Evolutionary conservation across 305 asterid genomes (phyloP), one percentile per base, ranked within the genome.

Genomic region (Fraxinus baroniana): DNA sequence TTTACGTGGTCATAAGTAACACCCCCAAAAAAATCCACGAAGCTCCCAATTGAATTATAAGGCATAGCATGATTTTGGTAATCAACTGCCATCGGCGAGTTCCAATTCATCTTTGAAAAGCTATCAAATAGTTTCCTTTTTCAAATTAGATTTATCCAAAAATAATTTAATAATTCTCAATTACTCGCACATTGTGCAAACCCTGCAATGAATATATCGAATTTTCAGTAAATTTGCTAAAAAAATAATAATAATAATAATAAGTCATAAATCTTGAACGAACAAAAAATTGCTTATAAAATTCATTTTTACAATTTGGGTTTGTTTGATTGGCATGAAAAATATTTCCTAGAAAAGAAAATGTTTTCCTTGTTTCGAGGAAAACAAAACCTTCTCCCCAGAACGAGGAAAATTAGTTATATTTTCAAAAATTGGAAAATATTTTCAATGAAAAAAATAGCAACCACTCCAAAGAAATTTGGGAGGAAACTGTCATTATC

Each of bases 21-120:
- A 77, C 95, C 97, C 79, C 97, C 98, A 78, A 94, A 93, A 84
- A 94, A 94, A 89, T 93, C 98, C 80, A 94, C 93, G 83, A 93
- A 93, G 85, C 97, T 92, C 79, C 95, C 98, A 74, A 90, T 89
- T 57, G 97, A 94, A 83, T 90, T 92, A 78, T 93, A 94, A n/a
- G 98, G 97, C 94, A 83, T 79, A 71, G 90, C 91, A 74, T 90
- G 88, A 85, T 88, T 90, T 77, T 91, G 86, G 83, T 91, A 91
- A 68, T 90, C 91, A 87, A 86, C 86, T 79, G 91, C 97, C 94
- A 88, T 86, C 17, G 89, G 92, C 3, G 92, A 83, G 82, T 88
- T 90, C 98, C 98, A 94, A 87, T 90, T 94, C 98, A 94, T 94
- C 84, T 85, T 87, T 46, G 49, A 66, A 41, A 79, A 49, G 2